Conservation (phyloP, 768 basidiomycete species). For the Leucosporidium scottii region DNA sequence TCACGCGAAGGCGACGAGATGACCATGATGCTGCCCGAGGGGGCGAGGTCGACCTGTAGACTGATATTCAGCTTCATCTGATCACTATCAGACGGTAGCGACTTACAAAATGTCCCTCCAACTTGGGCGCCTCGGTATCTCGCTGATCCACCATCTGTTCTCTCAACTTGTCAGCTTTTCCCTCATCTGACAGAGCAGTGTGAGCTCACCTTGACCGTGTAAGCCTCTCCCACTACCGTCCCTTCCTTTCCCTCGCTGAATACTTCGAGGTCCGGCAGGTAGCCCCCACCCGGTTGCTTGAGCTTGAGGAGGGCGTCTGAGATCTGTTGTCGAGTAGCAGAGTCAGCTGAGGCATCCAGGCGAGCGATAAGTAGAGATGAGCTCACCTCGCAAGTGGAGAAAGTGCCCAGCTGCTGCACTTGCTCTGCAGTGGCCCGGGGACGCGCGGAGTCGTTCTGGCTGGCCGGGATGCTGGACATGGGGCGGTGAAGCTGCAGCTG, state of each 20-base stretch:
- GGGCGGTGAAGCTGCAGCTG: no score
- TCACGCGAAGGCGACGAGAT: slow-evolving; percentile 67
- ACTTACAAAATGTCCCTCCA: slow-evolving; percentile 63
- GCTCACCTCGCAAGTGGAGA: slow-evolving; percentile 27
- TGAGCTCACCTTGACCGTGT: slow-evolving; percentile 58
- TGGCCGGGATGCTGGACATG: not conserved
- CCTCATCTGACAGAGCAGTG: not conserved
- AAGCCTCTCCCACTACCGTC: slow-evolving; percentile 67
- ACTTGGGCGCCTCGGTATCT: slow-evolving; percentile 57
- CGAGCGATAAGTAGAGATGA: not conserved
- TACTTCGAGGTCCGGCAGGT: slow-evolving; percentile 64
- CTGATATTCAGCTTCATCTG: not conserved
- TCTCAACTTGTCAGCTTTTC: not conserved
- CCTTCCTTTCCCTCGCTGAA: slow-evolving; percentile 7
- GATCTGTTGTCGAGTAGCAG: slow-evolving; percentile 46
- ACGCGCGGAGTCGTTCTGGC: not conserved
- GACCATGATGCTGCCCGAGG: slow-evolving; percentile 60
- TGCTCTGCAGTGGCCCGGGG: no score
- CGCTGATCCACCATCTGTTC: slow-evolving; percentile 57
- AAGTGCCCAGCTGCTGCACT: not conserved
- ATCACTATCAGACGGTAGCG: not conserved
- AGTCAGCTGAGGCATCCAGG: not conserved
- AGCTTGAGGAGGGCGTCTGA: slow-evolving; percentile 85
- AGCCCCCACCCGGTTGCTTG: slow-evolving; percentile 61
- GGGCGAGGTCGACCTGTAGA: slow-evolving; percentile 54